These are phyloP conservation scores for Macaranga tanarius DNA, from an alignment of 441 rosid species.

Conservation along the genomic window DNA sequence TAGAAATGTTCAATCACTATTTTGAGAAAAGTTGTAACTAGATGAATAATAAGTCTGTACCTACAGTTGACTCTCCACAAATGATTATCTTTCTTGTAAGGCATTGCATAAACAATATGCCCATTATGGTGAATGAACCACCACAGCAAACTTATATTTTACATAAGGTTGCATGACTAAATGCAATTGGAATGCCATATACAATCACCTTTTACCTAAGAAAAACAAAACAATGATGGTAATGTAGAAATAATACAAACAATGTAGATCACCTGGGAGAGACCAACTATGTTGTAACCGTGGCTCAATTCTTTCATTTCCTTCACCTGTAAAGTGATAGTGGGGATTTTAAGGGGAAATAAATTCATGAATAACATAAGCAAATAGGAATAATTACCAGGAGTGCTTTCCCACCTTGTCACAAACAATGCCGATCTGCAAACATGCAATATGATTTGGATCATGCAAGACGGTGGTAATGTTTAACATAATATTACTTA, in stretches of 20 bases:
- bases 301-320: conserved; percentile 56
- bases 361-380: conserved; percentile 2
- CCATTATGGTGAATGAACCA: neutral
- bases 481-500: no score
- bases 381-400: conserved; percentile 22
- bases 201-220: neutral
- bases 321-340: conserved; percentile 47
- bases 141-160: neutral
- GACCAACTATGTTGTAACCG: conserved; percentile 76
- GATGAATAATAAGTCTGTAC: neutral
- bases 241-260: conserved; percentile 12
- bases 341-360: conserved; percentile 21
- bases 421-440: conserved; percentile 54
- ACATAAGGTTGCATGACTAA: neutral
- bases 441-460: conserved; percentile 22
- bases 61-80: neutral
- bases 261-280: conserved; percentile 57
- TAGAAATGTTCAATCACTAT: neutral
- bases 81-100: neutral
- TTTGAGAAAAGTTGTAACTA: neutral
- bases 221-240: neutral
- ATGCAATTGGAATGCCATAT: neutral
- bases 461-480: neutral
- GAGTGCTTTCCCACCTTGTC: conserved; percentile 46
- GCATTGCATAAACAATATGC: neutral